Conservation (phyloP, 2,329 filamentous ascomycete genomes). For the Cladophialophora bantiana region DNA sequence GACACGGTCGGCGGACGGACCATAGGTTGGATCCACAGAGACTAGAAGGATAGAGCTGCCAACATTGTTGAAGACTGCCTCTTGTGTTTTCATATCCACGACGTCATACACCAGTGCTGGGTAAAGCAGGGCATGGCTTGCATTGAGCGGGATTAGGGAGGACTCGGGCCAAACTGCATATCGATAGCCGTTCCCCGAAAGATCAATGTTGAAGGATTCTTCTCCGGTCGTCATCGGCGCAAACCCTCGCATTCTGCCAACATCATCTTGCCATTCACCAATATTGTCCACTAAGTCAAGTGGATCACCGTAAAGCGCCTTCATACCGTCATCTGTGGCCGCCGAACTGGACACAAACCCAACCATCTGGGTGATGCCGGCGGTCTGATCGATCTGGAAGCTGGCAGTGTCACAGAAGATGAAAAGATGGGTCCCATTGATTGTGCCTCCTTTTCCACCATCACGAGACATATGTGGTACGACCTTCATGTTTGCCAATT, state of each 20-base stretch:
- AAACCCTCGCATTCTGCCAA: conserved; percentile 44
- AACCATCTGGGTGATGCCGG: conserved; percentile 39
- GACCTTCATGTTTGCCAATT: conserved; percentile 33
- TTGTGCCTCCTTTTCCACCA: conserved; percentile 44
- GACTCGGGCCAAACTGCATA: conserved; percentile 47
- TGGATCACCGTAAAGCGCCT: conserved; percentile 39
- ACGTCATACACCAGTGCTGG: conserved; percentile 45
- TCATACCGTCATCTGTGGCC: conserved; percentile 43
- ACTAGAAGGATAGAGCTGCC: conserved; percentile 43
- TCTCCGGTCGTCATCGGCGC: conserved; percentile 44
- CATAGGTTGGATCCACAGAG: conserved; percentile 41
- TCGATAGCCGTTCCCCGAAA: conserved; percentile 44
- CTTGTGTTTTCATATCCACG: conserved; percentile 42
- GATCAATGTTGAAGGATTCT: conserved; percentile 43
- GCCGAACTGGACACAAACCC: conserved; percentile 45
- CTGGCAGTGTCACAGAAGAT: conserved; percentile 46
- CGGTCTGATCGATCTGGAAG: conserved; percentile 39
- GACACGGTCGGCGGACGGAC: conserved; percentile 41
- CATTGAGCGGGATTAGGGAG: conserved; percentile 44
- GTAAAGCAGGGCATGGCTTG: conserved; percentile 41
- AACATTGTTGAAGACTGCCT: conserved; percentile 42
- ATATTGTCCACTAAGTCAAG: conserved; percentile 44
- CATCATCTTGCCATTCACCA: conserved; percentile 45
- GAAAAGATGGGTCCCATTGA: conserved; percentile 46
- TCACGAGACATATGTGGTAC: conserved; percentile 44